Base-by-base conservation (phyloP, 1,284 basidiomycete genomes). In the Gymnopus androsaceus region DNA sequence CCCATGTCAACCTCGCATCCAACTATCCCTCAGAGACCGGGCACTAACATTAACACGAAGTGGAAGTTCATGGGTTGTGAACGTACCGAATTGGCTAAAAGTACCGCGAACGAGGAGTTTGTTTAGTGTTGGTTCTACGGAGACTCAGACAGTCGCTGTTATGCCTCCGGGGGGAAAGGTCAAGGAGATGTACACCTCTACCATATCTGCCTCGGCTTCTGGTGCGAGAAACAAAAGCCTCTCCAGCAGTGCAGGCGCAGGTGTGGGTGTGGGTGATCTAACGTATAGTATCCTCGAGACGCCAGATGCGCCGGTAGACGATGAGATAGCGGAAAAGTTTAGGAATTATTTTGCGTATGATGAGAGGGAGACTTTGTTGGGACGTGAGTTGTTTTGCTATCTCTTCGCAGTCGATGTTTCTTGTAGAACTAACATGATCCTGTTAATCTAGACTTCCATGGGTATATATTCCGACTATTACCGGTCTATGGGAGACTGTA, bases 401-500 rank as follows among this genome's bases (percentile, higher is more conserved):
- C n/a, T n/a, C n/a, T n/a, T n/a, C n/a, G n/a, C n/a, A 30, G 9
- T 14, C n/a, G 15, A 33, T 11, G 28, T 8, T 27, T 30, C 23
- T 55, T 25, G 37, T 25, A 19, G 41, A 5, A 37, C 46, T 46
- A 17, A 14, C 41, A n/a, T 48, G 53, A 23, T 45, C 33, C 27
- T 54, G 34, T 25, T 51, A 52, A 11, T 54, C 11, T 65, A 96
- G 94, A 92, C 68, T 93, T 95, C 70, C 83, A 90, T 36, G 94
- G 93, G 15, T 95, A 90, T 68, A 78, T 98, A 42, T 92, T 88
- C 71, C 82, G 95, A 52, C 78, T 95, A 21, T 71, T 97, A 7
- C 95, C 95, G 0, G 82, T 95, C 7, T 90, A 82, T 57, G 95
- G 95, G 4, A 82, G 88, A 47, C 81, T 97, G 37, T 97, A 90